Conservation (phyloP, 2,329 filamentous ascomycete genomes). For the Alternaria infectoria region DNA sequence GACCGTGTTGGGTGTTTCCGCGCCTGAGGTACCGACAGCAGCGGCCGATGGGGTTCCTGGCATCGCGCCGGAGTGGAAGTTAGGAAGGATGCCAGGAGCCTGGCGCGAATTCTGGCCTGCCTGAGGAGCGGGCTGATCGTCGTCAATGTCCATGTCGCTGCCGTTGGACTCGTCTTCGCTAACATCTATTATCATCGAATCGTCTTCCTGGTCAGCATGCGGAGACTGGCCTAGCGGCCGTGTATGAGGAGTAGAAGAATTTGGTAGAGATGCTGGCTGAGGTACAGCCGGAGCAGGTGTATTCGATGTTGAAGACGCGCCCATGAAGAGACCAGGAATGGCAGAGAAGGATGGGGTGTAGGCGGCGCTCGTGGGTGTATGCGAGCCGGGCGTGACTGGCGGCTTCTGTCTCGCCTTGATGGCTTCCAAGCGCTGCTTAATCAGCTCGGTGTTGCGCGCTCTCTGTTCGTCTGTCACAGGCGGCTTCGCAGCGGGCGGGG, state of each 20-base stretch:
- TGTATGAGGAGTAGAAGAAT: constrained; percentile 54
- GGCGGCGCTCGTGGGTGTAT: constrained; percentile 8
- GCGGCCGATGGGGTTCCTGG: constrained; percentile 32
- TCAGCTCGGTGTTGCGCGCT: constrained; percentile 73
- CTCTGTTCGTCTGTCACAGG: constrained; percentile 50
- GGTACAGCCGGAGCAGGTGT: constrained; percentile 13
- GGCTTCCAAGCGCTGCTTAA: constrained; percentile 82
- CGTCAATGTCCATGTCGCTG: constrained; percentile 69
- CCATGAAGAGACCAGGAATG: constrained; percentile 63
- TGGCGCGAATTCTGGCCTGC: constrained; percentile 15
- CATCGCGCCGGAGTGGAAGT: constrained; percentile 34
- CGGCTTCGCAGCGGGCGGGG: constrained; percentile 20
- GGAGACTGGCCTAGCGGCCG: constrained; percentile 67
- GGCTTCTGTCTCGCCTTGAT: constrained; percentile 35
- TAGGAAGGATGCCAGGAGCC: constrained; percentile 20
- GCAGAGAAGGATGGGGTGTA: constrained; percentile 38
- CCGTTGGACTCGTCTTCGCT: constrained; percentile 73
- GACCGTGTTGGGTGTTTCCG: constrained; percentile 46
- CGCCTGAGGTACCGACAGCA: constrained; percentile 38
- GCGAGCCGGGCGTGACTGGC: constrained; percentile 4
- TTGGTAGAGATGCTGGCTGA: constrained; percentile 56
- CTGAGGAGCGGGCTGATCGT: constrained; percentile 56
- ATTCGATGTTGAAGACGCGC: constrained; percentile 18
- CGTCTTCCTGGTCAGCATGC: constrained; percentile 60
- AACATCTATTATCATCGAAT: constrained; percentile 79